Evolutionary conservation across 805 yeast genomes (phyloP).

Genomic region (Candida pseudofarinosa): DNA sequence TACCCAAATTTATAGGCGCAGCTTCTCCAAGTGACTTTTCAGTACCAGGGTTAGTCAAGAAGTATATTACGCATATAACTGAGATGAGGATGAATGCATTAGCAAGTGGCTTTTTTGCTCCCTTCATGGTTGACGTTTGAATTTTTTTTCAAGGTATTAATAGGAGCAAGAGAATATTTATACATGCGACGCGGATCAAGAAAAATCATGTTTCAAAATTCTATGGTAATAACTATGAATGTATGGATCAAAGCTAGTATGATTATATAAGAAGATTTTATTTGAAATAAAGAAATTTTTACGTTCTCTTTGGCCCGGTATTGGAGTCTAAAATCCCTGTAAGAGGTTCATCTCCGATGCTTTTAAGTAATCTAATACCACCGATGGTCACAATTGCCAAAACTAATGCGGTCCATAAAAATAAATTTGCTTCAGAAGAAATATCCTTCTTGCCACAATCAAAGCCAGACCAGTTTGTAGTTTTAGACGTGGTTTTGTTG

Average conservation of each 20-base stretch:
- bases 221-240: neutral
- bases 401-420: conserved; percentile 62
- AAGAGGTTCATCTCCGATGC: conserved; percentile 56
- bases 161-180: neutral
- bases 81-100: conserved; percentile 20
- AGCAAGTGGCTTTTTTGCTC: conserved; percentile 23
- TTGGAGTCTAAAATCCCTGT: conserved; percentile 69
- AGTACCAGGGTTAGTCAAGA: conserved; percentile 17
- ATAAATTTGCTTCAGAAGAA: conserved; percentile 59
- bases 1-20: conserved; percentile 17
- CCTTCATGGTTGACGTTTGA: conserved; percentile 13
- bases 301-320: conserved; percentile 39
- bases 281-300: conserved; percentile 1
- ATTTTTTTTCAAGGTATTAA: neutral
- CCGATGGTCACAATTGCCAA: conserved; percentile 43
- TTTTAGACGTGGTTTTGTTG: conserved; percentile 38
- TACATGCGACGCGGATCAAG: conserved; percentile 1
- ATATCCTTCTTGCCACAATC: conserved; percentile 69
- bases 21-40: conserved; percentile 17
- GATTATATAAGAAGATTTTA: neutral
- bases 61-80: conserved; percentile 25
- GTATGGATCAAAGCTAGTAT: neutral
- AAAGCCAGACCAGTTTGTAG: conserved; percentile 53
- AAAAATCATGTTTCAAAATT: neutral
- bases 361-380: conserved; percentile 50